Evolutionary conservation across 345 rosid species (phyloP).

Genomic region (Arabidopsis thaliana): DNA sequence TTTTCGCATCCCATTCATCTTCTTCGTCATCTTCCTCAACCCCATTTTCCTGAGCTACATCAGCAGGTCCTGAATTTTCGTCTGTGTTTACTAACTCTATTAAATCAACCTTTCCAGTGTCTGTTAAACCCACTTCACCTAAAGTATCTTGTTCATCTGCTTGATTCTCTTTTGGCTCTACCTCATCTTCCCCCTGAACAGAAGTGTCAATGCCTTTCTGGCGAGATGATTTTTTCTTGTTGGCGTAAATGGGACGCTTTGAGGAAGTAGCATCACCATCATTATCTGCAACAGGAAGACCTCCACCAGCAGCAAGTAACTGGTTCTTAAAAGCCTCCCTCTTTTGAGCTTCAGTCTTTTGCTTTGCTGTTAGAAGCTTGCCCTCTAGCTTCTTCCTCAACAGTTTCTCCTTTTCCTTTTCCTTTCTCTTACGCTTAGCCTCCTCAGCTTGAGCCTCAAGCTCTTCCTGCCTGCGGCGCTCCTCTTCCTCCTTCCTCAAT

Average conservation of each 20-base stretch:
- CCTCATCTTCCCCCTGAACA: conserved; percentile 54
- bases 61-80: conserved; percentile 56
- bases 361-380: conserved; percentile 82
- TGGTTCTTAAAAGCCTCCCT: conserved; percentile 87
- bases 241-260: conserved; percentile 80
- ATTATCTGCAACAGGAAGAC: conserved; percentile 57
- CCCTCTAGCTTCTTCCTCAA: conserved; percentile 93
- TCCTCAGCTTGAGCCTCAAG: conserved; percentile 93
- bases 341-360: conserved; percentile 88
- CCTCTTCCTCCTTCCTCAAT: conserved; percentile 92
- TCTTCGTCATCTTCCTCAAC: conserved; percentile 77
- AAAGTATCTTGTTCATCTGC: conserved; percentile 49
- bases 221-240: conserved; percentile 73
- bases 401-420: conserved; percentile 87
- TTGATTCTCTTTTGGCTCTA: conserved; percentile 53
- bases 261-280: conserved; percentile 53
- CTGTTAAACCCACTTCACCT: conserved; percentile 52
- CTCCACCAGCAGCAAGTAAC: conserved; percentile 64
- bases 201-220: conserved; percentile 65
- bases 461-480: conserved; percentile 76
- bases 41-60: conserved; percentile 57
- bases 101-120: conserved; percentile 57
- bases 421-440: conserved; percentile 84
- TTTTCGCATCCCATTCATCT: conserved; percentile 95
- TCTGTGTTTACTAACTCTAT: conserved; percentile 49